Percentiles rank a stretch among this genome's conserved stretches.
These are phyloP conservation scores for Salicornia ramosissima DNA, from an alignment of 148 eudicot genomes.

Conservation along the genomic window DNA sequence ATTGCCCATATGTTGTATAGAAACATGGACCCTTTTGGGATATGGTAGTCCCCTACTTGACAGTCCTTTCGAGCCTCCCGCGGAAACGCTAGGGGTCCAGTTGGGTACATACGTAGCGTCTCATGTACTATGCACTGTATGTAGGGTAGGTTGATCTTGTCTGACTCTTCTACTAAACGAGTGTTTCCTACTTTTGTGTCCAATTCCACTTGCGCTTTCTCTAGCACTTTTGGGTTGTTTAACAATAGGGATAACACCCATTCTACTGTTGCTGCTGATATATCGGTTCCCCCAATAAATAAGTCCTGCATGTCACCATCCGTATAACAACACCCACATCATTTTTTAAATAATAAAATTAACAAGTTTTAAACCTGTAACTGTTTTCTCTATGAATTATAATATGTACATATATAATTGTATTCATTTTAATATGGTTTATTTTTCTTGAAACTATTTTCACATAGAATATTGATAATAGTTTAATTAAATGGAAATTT, in stretches of 20 bases:
- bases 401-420: no score
- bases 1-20: slow-evolving; percentile 33
- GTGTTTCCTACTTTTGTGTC: slow-evolving; percentile 19
- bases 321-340: neutral
- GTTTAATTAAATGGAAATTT: no score
- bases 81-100: slow-evolving; percentile 22
- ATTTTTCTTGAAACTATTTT: no score
- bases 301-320: slow-evolving; percentile 1
- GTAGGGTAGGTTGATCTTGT: slow-evolving; percentile 31
- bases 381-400: no score
- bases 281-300: slow-evolving; percentile 33
- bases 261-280: slow-evolving; percentile 32
- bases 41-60: slow-evolving; percentile 20
- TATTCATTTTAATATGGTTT: no score
- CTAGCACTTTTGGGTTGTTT: slow-evolving; percentile 31
- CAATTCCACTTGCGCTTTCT: slow-evolving; percentile 31
- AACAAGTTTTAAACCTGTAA: no score
- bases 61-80: slow-evolving; percentile 27
- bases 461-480: no score
- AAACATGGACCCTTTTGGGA: slow-evolving; percentile 38
- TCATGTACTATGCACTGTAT: slow-evolving; percentile 35
- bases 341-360: no score
- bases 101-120: slow-evolving; percentile 35
- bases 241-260: slow-evolving; percentile 41
- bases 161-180: slow-evolving; percentile 28